Conservation (phyloP, 2,329 filamentous ascomycete species). For the Acrodontium crateriforme region DNA sequence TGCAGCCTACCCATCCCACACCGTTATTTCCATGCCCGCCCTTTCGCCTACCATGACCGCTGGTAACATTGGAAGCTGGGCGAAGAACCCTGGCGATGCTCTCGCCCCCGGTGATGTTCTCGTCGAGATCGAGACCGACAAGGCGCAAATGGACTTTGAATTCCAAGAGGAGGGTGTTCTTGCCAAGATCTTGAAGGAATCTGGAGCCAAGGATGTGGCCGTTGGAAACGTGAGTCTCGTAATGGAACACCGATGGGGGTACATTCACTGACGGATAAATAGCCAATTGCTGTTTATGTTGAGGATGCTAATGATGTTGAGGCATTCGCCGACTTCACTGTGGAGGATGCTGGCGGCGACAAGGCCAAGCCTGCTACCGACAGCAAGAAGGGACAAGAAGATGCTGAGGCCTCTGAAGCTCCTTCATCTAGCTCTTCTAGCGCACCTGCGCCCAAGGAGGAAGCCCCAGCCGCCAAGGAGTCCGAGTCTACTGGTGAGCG, state of each 20-base stretch:
- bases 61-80: conserved; percentile 93
- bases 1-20: conserved; percentile 87
- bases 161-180: conserved; percentile 96
- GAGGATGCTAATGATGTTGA: conserved; percentile 80
- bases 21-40: conserved; percentile 93
- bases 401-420: conserved; percentile 48
- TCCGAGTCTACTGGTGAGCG: conserved; percentile 60
- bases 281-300: conserved; percentile 94
- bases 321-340: conserved; percentile 76
- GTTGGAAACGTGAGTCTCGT: conserved; percentile 73
- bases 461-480: conserved; percentile 48
- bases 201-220: conserved; percentile 82
- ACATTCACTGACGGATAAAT: conserved; percentile 2
- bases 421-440: conserved; percentile 44
- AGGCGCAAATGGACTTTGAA: conserved; percentile 99
- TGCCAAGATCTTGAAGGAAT: conserved; percentile 85
- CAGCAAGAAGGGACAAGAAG: conserved; percentile 48
- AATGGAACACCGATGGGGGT: conserved; percentile 1
- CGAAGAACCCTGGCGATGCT: conserved; percentile 87
- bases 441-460: conserved; percentile 37
- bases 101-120: conserved; percentile 87
- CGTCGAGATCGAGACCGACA: conserved; percentile 79
- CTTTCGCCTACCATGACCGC: conserved; percentile 95
- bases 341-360: conserved; percentile 83
- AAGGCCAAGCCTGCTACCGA: conserved; percentile 47